Evolutionary conservation across 1,139 yeast genomes (phyloP).

Genomic region (Geotrichum cucujoidarum): DNA sequence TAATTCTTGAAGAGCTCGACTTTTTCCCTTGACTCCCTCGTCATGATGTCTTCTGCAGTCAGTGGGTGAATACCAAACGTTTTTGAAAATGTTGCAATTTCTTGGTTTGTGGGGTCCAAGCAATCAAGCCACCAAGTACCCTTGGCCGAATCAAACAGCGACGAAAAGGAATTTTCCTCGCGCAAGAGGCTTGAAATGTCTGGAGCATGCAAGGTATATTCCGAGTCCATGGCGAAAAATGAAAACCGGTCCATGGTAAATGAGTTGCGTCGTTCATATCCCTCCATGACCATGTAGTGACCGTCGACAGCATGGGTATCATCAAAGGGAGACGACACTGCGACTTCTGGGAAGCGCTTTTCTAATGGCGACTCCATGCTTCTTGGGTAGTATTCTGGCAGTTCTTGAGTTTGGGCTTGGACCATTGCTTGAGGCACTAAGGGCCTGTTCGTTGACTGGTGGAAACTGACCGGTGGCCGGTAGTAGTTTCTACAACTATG

Average conservation of each 20-base stretch:
- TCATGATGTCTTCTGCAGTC: slow-evolving; percentile 89
- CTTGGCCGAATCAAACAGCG: slow-evolving; percentile 57
- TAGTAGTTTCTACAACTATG: slow-evolving; percentile 12
- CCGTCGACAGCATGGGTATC: neutral
- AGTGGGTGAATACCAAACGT: slow-evolving; percentile 93
- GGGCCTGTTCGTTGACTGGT: slow-evolving; percentile 11
- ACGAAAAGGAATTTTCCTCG: slow-evolving; percentile 60
- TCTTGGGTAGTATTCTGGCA: neutral
- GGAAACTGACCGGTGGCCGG: slow-evolving; percentile 10
- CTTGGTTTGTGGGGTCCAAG: slow-evolving; percentile 88
- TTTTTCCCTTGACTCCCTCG: slow-evolving; percentile 91
- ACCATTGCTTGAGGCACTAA: slow-evolving; percentile 18
- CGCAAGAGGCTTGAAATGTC: slow-evolving; percentile 71
- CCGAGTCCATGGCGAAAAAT: slow-evolving; percentile 73
- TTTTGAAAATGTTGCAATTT: slow-evolving; percentile 84
- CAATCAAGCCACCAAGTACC: slow-evolving; percentile 83
- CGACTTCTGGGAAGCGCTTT: neutral
- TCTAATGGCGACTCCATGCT: neutral
- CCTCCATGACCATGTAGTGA: too few species aligned
- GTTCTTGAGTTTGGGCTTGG: neutral
- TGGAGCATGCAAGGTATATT: slow-evolving; percentile 85
- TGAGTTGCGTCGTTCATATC: slow-evolving; percentile 37
- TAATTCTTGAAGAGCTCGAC: slow-evolving; percentile 87
- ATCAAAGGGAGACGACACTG: neutral
- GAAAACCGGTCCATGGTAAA: slow-evolving; percentile 58